These are phyloP conservation scores for Begonia peltatifolia DNA, from an alignment of 306 rosid species.

Conservation along the genomic window DNA sequence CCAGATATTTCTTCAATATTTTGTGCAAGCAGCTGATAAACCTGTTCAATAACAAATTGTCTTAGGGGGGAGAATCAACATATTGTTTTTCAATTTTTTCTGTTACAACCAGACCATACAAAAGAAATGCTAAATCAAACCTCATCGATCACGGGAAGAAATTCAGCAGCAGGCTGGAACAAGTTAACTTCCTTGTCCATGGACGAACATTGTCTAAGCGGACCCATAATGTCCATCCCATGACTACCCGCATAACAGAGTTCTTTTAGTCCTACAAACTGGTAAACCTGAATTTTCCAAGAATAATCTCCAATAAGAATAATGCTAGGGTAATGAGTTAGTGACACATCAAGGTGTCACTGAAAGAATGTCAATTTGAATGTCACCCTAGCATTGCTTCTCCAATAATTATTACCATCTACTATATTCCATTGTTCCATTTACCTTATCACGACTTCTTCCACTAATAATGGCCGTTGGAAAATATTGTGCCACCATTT, in stretches of 20 bases:
- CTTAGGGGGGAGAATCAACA: no score
- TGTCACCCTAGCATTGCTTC: no score
- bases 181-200: slow-evolving; percentile 12
- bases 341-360: no score
- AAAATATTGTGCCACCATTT: slow-evolving; percentile 24
- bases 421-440: no score
- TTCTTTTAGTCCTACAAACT: slow-evolving; percentile 35
- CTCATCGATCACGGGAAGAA: slow-evolving; percentile 28
- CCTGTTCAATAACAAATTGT: slow-evolving; percentile 35
- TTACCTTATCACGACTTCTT: slow-evolving; percentile 38
- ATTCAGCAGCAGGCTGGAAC: slow-evolving; percentile 36
- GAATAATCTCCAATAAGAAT: not conserved
- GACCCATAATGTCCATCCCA: slow-evolving; percentile 73
- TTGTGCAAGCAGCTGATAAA: slow-evolving; percentile 35
- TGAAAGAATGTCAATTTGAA: no score
- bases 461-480: slow-evolving; percentile 48
- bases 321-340: no score
- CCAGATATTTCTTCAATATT: slow-evolving; percentile 42
- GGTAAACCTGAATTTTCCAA: slow-evolving; percentile 19
- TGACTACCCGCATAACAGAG: slow-evolving; percentile 58
- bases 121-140: slow-evolving; percentile 4
- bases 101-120: no score
- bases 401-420: not conserved
- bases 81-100: no score
- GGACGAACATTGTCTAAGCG: slow-evolving; percentile 58